A percentile compares a stretch with the other conserved stretches of the same genome.
Conservation (phyloP, 805 yeast genomes). For the Hanseniaspora vineae region DNA sequence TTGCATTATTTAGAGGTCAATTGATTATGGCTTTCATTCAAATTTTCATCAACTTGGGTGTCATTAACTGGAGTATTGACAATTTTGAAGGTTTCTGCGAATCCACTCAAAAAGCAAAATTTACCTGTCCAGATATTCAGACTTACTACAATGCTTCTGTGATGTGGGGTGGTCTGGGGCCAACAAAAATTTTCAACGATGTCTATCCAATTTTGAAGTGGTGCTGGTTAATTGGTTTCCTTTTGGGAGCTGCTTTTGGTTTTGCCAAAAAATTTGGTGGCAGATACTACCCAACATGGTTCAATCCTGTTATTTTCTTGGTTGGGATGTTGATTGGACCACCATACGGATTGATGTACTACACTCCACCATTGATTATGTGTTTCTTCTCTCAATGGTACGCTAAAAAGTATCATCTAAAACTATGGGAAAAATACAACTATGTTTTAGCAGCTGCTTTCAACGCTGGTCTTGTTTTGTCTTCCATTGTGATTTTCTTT, state of each 20-base stretch:
- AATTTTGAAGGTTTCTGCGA: constrained; percentile 28
- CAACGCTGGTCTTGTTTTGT: constrained; percentile 50
- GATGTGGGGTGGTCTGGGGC: constrained; percentile 49
- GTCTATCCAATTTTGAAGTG: constrained; percentile 50
- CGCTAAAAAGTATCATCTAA: constrained; percentile 33
- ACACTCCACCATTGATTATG: constrained; percentile 18
- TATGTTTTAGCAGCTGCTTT: constrained; percentile 49
- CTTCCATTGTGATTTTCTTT: constrained; percentile 42
- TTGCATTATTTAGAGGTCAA: constrained; percentile 37
- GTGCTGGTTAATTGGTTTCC: constrained; percentile 47
- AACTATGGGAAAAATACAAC: constrained; percentile 51
- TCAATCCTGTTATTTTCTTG: constrained; percentile 39
- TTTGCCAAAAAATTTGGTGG: constrained; percentile 16
- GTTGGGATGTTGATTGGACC: constrained; percentile 39
- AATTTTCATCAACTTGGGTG: constrained; percentile 26
- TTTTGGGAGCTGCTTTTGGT: constrained; percentile 23
- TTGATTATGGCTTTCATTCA: constrained; percentile 28
- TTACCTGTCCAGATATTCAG: constrained; percentile 30
- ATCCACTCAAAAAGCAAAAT: constrained; percentile 28
- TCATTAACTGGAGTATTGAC: constrained; percentile 29
- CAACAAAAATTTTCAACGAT: constrained; percentile 40
- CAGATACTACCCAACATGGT: constrained; percentile 20
- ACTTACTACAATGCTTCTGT: constrained; percentile 40
- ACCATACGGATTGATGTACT: constrained; percentile 34
- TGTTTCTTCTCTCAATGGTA: constrained; percentile 35